Conservation (phyloP, 2,329 filamentous ascomycete genomes). For the Hypoxylon sp. region DNA sequence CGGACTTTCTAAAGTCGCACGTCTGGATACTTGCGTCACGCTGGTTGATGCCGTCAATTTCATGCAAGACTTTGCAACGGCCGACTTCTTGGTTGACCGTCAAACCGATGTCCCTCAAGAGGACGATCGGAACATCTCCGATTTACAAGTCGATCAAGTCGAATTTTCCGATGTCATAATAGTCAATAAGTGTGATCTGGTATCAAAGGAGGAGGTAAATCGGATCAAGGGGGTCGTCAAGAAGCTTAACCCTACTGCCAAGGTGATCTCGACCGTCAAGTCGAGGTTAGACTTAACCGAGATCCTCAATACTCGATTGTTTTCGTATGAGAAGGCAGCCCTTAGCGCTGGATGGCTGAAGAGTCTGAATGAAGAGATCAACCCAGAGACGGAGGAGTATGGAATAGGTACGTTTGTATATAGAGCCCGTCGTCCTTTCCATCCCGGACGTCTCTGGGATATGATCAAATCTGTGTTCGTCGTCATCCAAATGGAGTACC, state of each 20-base stretch:
- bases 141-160: slow-evolving; percentile 83
- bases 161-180: slow-evolving; percentile 83
- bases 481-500: slow-evolving; percentile 64
- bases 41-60: slow-evolving; percentile 82
- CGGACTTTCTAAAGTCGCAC: slow-evolving; percentile 75
- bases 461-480: slow-evolving; percentile 64
- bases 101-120: slow-evolving; percentile 73
- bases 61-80: slow-evolving; percentile 79
- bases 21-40: slow-evolving; percentile 79
- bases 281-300: slow-evolving; percentile 68
- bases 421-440: slow-evolving; percentile 69
- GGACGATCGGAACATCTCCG: slow-evolving; percentile 81
- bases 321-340: slow-evolving; percentile 75
- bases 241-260: slow-evolving; percentile 76
- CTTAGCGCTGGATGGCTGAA: slow-evolving; percentile 78
- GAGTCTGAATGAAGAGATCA: slow-evolving; percentile 78
- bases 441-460: slow-evolving; percentile 63
- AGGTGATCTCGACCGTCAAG: slow-evolving; percentile 72
- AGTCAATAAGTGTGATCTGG: slow-evolving; percentile 78
- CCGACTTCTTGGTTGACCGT: slow-evolving; percentile 75
- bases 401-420: slow-evolving; percentile 81
- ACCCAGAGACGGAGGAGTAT: slow-evolving; percentile 81
- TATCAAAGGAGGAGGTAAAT: slow-evolving; percentile 57
- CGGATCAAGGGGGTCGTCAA: slow-evolving; percentile 69
- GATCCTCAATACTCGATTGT: slow-evolving; percentile 76